These are phyloP conservation scores for Phytophthora aleatoria DNA, from an alignment of 352 stramenopile genomes.

Conservation along the genomic window DNA sequence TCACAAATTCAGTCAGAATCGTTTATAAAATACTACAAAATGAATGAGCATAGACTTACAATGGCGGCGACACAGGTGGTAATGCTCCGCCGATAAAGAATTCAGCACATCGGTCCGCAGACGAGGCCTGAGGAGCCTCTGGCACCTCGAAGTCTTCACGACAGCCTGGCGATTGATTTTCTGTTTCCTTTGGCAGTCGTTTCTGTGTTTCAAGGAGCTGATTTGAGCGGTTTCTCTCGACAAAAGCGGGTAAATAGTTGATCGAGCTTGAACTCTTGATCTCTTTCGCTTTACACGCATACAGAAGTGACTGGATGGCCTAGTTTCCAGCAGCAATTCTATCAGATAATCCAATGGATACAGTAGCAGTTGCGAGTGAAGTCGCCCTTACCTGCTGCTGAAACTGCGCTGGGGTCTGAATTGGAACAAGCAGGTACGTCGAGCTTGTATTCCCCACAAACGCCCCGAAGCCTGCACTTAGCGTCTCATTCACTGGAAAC, in stretches of 20 bases:
- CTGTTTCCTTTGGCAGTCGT: background rate
- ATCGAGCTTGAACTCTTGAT: slow-evolving; percentile 47
- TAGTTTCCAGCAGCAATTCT: slow-evolving; percentile 17
- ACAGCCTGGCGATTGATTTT: slow-evolving; percentile 12
- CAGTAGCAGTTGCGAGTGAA: background rate
- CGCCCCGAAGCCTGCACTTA: slow-evolving; percentile 50
- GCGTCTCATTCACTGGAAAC: slow-evolving; percentile 46
- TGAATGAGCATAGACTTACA: slow-evolving; percentile 21
- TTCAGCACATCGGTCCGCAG: background rate
- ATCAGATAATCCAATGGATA: background rate
- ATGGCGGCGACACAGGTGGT: slow-evolving; percentile 3
- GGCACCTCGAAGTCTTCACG: slow-evolving; percentile 8
- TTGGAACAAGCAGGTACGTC: slow-evolving; percentile 65
- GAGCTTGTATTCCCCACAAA: slow-evolving; percentile 52
- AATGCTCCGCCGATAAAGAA: slow-evolving; percentile 1
- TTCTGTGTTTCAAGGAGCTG: slow-evolving; percentile 7
- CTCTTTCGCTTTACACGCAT: slow-evolving; percentile 81
- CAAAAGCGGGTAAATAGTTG: slow-evolving; percentile 44
- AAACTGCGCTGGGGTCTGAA: slow-evolving; percentile 56
- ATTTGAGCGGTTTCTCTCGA: slow-evolving; percentile 8
- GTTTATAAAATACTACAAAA: background rate
- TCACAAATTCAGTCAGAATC: background rate
- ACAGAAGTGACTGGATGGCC: slow-evolving; percentile 81
- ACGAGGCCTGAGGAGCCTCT: slow-evolving; percentile 2
- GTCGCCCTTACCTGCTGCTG: slow-evolving; percentile 60